phyloP scores from a whole-genome alignment of 345 rosid genomes.

The Brassica cretica region DNA sequence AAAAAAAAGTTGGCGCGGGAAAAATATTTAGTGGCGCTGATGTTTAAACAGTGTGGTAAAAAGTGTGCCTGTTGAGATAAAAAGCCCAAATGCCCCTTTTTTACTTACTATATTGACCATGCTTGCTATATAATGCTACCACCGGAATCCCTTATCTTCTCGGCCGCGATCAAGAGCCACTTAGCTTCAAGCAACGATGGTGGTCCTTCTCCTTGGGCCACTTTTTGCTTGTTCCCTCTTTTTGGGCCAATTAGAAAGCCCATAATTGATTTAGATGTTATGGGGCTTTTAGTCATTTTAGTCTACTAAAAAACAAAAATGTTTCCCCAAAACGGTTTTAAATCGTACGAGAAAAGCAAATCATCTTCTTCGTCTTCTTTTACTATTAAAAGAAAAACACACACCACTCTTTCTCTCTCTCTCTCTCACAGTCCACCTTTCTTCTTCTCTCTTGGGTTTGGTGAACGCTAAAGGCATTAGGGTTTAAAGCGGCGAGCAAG shows the following conservation, averaged over 20 bases:
- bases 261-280: neutral
- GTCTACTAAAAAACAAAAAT: neutral
- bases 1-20: too few species aligned
- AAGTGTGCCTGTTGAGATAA: neutral
- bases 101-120: neutral
- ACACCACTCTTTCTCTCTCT: neutral
- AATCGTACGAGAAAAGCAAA: neutral
- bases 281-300: constrained; percentile 1
- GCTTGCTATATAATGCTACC: neutral
- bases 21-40: too few species aligned
- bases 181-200: neutral
- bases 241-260: constrained; percentile 3
- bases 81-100: neutral
- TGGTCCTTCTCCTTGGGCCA: neutral
- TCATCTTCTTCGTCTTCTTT: neutral
- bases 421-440: neutral
- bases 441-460: neutral
- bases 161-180: neutral
- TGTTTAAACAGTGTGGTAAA: too few species aligned
- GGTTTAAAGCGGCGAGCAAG: neutral
- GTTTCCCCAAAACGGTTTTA: neutral
- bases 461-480: neutral
- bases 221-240: neutral
- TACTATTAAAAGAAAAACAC: neutral
- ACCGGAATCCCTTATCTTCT: neutral